A percentile compares a stretch with the other conserved stretches of the same genome.
Conservation (phyloP, 805 yeast species). For the Candida stauntonica region DNA sequence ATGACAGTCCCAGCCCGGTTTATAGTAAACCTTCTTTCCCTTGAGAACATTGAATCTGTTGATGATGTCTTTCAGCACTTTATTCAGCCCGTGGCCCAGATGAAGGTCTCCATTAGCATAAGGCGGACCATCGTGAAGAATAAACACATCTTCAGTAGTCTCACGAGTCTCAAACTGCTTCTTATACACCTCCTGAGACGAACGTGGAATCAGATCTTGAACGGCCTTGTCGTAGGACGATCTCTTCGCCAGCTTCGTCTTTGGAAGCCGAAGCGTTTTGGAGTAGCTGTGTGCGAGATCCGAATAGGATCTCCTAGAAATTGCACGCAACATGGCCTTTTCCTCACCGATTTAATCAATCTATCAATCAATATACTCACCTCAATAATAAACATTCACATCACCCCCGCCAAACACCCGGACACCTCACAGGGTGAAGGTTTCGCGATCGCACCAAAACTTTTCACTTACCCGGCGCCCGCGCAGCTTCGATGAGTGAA, state of each 20-base stretch:
- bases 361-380: no score
- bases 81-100: conserved; percentile 88
- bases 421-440: no score
- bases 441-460: conserved; percentile 2
- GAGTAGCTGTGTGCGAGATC: conserved; percentile 25
- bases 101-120: conserved; percentile 96
- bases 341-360: no score
- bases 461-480: conserved; percentile 2
- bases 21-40: conserved; percentile 62
- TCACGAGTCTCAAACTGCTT: conserved; percentile 46
- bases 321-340: no score
- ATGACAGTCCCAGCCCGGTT: conserved; percentile 99
- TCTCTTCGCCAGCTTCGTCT: conserved; percentile 61
- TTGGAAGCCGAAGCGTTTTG: conserved; percentile 46
- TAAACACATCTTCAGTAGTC: conserved; percentile 42
- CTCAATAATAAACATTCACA: no score
- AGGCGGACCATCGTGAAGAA: conserved; percentile 96
- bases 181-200: conserved; percentile 57
- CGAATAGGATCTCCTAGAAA: conserved; percentile 8
- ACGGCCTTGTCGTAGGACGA: conserved; percentile 43
- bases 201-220: conserved; percentile 42
- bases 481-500: not conserved
- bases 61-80: conserved; percentile 82
- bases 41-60: conserved; percentile 61
- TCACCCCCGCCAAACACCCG: no score